Conservation (phyloP, 768 basidiomycete species). For the Xerocomus spinulosus region DNA sequence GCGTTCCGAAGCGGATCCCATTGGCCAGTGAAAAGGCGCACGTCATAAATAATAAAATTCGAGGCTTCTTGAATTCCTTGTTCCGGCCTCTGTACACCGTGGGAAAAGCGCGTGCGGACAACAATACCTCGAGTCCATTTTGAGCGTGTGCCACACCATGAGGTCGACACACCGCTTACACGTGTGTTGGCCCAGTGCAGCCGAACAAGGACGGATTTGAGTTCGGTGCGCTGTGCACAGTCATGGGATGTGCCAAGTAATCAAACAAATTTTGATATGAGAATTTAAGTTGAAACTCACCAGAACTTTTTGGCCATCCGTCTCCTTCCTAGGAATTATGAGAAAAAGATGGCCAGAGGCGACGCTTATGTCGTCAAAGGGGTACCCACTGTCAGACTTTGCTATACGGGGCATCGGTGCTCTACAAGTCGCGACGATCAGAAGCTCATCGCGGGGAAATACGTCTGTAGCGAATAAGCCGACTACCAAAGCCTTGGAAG, state of each 20-base stretch:
- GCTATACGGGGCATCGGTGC: neutral
- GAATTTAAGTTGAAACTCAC: conserved; percentile 5
- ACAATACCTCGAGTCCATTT: conserved; percentile 1
- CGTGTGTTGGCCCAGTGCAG: conserved; percentile 8
- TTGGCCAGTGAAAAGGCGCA: conserved; percentile 4
- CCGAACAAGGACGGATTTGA: neutral
- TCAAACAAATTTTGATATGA: neutral
- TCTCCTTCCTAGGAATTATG: neutral
- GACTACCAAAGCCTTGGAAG: no score
- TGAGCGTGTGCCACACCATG: conserved; percentile 8
- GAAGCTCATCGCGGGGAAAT: conserved; percentile 4
- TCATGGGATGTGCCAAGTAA: neutral
- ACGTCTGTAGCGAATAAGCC: neutral
- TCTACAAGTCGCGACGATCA: conserved; percentile 7
- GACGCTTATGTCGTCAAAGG: conserved; percentile 14
- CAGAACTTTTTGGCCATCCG: neutral
- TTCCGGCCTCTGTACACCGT: conserved; percentile 12
- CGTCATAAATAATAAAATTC: conserved; percentile 16
- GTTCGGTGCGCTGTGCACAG: neutral
- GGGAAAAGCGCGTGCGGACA: conserved; percentile 9
- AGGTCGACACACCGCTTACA: conserved; percentile 12
- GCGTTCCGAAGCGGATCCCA: conserved; percentile 11
- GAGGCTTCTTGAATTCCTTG: conserved; percentile 19
- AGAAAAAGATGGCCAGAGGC: conserved; percentile 9
- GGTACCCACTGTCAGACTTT: neutral